These are phyloP conservation scores for Candida taoyuanica DNA, from an alignment of 805 yeast genomes.

Conservation along the genomic window DNA sequence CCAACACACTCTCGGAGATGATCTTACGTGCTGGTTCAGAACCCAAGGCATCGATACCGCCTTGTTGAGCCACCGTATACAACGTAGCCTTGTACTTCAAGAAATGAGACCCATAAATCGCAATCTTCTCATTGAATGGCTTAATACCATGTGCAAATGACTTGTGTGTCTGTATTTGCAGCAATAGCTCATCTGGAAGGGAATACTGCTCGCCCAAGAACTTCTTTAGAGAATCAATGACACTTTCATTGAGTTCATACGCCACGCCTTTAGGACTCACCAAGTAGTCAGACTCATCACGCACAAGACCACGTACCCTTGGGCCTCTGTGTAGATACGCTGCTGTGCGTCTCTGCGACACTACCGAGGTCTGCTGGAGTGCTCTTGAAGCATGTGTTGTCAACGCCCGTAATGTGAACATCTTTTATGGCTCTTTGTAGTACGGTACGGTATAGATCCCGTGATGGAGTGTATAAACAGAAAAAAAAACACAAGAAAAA, in stretches of 20 bases:
- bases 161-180: conserved; percentile 89
- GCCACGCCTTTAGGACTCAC: conserved; percentile 44
- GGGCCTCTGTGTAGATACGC: conserved; percentile 40
- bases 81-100: conserved; percentile 40
- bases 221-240: conserved; percentile 43
- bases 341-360: conserved; percentile 25
- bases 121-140: conserved; percentile 85
- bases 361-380: not conserved
- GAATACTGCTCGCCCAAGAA: conserved; percentile 47
- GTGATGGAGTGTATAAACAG: not conserved
- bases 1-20: conserved; percentile 45
- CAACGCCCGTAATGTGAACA: conserved; percentile 17
- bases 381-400: conserved; percentile 3
- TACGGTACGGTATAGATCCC: too few species aligned
- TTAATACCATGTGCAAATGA: conserved; percentile 88
- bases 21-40: conserved; percentile 47
- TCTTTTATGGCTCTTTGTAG: too few species aligned
- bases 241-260: conserved; percentile 49
- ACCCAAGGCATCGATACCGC: conserved; percentile 51
- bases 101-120: conserved; percentile 65
- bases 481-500: too few species aligned
- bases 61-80: conserved; percentile 26
- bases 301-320: conserved; percentile 66
- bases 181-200: conserved; percentile 55
- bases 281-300: conserved; percentile 60